Evolutionary conservation across 352 stramenopile genomes (phyloP), one percentile per base, ranked within the genome.

Genomic region (Globisporangium abappressorium): DNA sequence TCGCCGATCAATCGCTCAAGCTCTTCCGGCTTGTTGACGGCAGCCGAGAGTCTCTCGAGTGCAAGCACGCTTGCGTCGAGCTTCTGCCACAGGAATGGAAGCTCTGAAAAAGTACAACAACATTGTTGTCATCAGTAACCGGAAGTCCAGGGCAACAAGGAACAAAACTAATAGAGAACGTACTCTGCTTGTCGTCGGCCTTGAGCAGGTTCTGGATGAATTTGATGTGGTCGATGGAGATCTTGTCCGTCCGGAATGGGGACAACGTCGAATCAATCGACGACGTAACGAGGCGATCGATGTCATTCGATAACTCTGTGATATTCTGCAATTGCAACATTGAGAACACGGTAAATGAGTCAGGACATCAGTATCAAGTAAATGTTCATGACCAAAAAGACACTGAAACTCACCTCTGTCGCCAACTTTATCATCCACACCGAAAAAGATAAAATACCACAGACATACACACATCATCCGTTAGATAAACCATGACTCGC

Each of bases 141-240:
- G 15, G 15, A 43, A 4, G 3, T 43, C 36, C 15, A 43, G 36
- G 36, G 8, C 36, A 3, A 15, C 36, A 43, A 43, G 11, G 15
- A 43, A 11, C 0, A 15, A 43, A 46, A 20, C 18, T 14, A 46
- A 46, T 7, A 46, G 38, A 28, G 7, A 41, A 64, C 49, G 18
- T 34, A 65, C 56, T 79, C 55, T 75, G 55, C 24, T 80, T 65
- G 22, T 79, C 73, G 47, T 90, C 80, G n/a, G 77, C 55, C n/a
- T 77, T 81, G 34, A 87, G 56, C 36, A 90, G 38, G 43, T 87
- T 77, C 64, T 88, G 87, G 41, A 92, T 71, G 46, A 81, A 84
- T 20, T 72, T 70, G 36, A 90, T 69, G 54, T 85, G 79, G 43
- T 85, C 78, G 30, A 82, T 60, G 7, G 79, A 78, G 24, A 84